Percentiles rank a stretch among this genome's conserved stretches.
phyloP scores from a whole-genome alignment of 352 stramenopile species.

The Elongisporangium undulatum region DNA sequence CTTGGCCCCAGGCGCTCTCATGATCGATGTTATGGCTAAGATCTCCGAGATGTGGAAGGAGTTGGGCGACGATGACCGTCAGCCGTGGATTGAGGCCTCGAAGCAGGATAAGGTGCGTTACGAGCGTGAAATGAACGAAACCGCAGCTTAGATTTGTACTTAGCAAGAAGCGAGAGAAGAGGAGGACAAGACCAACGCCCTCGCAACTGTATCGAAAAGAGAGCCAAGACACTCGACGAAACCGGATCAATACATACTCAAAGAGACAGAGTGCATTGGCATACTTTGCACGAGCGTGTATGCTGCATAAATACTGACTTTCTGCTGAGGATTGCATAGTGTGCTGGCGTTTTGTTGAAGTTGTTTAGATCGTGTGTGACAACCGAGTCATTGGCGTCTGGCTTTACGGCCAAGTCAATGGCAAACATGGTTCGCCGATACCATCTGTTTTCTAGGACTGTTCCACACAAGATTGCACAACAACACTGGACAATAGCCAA shows the following conservation, averaged over 20 bases:
- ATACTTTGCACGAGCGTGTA: neutral
- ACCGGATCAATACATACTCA: neutral
- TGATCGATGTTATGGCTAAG: constrained; percentile 60
- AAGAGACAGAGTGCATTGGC: neutral
- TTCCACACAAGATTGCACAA: neutral
- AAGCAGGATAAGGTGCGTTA: constrained; percentile 62
- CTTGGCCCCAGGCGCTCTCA: constrained; percentile 33
- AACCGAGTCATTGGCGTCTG: too few relatives aligned
- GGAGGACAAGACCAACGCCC: constrained; percentile 1
- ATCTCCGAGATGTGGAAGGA: constrained; percentile 52
- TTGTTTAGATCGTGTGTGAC: constrained; percentile 1
- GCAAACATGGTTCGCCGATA: neutral
- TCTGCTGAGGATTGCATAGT: neutral
- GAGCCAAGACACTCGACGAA: neutral
- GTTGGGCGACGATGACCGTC: constrained; percentile 47
- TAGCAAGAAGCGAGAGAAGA: constrained; percentile 5
- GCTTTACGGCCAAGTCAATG: too few relatives aligned
- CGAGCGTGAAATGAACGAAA: constrained; percentile 71
- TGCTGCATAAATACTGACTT: neutral
- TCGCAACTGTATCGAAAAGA: constrained; percentile 3
- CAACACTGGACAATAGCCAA: neutral
- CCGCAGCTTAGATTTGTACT: constrained; percentile 17
- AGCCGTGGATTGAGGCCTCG: constrained; percentile 53
- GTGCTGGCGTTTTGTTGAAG: constrained; percentile 2
- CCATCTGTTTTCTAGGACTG: neutral